Percentiles rank a stretch among this genome's conserved stretches.
These are phyloP conservation scores for Akanthomyces uredinophilus DNA, from an alignment of 2,329 filamentous ascomycete species.

Conservation along the genomic window DNA sequence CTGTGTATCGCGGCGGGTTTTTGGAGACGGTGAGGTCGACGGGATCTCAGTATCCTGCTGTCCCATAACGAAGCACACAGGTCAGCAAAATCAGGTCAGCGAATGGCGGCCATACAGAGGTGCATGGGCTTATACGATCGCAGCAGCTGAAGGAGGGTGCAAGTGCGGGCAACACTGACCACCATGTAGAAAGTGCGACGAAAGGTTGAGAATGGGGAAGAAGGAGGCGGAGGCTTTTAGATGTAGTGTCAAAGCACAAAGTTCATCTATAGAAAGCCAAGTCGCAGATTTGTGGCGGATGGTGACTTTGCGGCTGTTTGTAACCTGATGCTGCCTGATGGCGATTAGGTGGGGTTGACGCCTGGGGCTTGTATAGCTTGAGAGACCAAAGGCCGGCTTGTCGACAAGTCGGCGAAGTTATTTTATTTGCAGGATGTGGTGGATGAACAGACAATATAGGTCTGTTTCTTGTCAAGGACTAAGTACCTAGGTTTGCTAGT, in stretches of 20 bases:
- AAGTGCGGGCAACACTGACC: slow-evolving; percentile 17
- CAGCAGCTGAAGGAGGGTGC: not conserved
- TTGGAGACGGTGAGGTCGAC: slow-evolving; percentile 24
- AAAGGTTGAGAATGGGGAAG: not conserved
- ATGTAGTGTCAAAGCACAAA: not conserved
- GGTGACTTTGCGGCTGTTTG: slow-evolving; percentile 7
- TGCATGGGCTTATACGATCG: slow-evolving; percentile 5
- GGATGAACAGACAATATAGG: not conserved
- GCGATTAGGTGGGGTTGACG: slow-evolving; percentile 9
- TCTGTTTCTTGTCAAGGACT: not conserved
- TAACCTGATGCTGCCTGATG: slow-evolving; percentile 14
- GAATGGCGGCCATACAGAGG: slow-evolving; percentile 1
- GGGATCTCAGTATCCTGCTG: slow-evolving; percentile 31
- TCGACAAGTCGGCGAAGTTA: not conserved
- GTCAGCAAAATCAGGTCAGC: slow-evolving; percentile 18
- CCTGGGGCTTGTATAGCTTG: not conserved
- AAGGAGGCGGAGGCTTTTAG: not conserved
- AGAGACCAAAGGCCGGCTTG: not conserved
- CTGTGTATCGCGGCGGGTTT: slow-evolving; percentile 24
- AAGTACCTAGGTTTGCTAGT: not conserved
- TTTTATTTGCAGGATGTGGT: not conserved
- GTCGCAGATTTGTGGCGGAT: not conserved
- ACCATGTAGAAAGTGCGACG: slow-evolving; percentile 19
- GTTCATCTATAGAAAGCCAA: not conserved
- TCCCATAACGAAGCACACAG: slow-evolving; percentile 47